Evolutionary conservation across 108 stramenopile genomes (phyloP).

Genomic region (Cyclotella kingstonii): DNA sequence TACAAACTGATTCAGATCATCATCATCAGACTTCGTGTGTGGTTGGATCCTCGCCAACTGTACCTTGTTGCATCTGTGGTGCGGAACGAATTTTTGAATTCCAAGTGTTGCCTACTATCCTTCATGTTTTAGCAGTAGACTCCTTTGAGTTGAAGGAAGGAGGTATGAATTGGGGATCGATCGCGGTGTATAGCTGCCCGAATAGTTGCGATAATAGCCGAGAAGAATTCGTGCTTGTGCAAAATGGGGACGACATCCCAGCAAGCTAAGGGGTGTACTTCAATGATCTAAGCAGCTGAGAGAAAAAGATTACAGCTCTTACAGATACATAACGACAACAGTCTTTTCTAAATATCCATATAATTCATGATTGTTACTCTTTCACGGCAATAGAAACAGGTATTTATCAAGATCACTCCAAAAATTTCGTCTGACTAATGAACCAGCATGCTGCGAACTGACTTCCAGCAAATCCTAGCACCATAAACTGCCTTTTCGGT

Average conservation of each 20-base stretch:
- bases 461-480: constrained; percentile 80
- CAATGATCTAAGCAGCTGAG: too few species aligned
- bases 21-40: not conserved
- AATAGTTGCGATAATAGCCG: constrained; percentile 47
- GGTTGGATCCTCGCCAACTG: constrained; percentile 14
- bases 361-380: too few species aligned
- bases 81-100: constrained; percentile 62
- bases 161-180: constrained; percentile 83
- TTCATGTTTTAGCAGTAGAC: constrained; percentile 77
- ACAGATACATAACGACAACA: too few species aligned
- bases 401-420: constrained; percentile 32
- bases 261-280: too few species aligned
- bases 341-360: too few species aligned
- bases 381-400: too few species aligned
- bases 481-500: constrained; percentile 85
- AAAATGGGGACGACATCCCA: constrained; percentile 38
- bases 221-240: constrained; percentile 61
- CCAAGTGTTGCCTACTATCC: constrained; percentile 66
- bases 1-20: not conserved
- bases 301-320: too few species aligned
- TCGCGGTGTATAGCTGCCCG: constrained; percentile 74
- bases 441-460: constrained; percentile 90
- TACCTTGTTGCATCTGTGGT: constrained; percentile 54
- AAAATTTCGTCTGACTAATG: constrained; percentile 85
- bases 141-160: constrained; percentile 27